A percentile compares a stretch with the other conserved stretches of the same genome.
phyloP scores from a whole-genome alignment of 2,329 filamentous ascomycete species.

The Esteya vermicola region DNA sequence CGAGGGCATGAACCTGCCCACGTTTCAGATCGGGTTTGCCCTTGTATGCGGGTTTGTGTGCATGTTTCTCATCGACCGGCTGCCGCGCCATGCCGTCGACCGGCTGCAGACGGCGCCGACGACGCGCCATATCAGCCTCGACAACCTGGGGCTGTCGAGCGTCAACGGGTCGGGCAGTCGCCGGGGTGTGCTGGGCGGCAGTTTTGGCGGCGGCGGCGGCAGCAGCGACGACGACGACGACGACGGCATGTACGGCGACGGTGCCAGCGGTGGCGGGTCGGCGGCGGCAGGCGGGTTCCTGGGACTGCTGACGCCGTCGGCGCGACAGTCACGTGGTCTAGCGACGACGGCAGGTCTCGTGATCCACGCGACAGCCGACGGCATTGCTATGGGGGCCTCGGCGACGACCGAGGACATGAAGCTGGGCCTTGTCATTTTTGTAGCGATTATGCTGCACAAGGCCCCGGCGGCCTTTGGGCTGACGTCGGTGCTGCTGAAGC shows the following conservation, averaged over 20 bases:
- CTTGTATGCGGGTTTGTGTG: conserved; percentile 80
- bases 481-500: conserved; percentile 78
- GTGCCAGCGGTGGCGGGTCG: no score
- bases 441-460: conserved; percentile 96
- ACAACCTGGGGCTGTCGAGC: conserved; percentile 48
- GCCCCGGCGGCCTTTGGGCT: conserved; percentile 90
- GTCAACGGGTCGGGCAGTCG: no score
- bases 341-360: conserved; percentile 91
- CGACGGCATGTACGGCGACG: no score
- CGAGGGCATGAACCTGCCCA: conserved; percentile 38
- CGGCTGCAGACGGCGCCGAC: conserved; percentile 49
- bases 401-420: conserved; percentile 59
- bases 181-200: no score
- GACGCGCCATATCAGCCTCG: conserved; percentile 76
- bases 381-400: conserved; percentile 88
- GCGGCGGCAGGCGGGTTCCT: conserved; percentile 37
- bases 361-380: conserved; percentile 89
- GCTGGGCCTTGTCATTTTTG: conserved; percentile 80
- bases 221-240: conserved; percentile 27
- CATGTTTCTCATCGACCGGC: conserved; percentile 90
- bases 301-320: conserved; percentile 40
- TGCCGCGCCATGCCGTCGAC: conserved; percentile 60
- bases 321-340: conserved; percentile 46
- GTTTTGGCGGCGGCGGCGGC: conserved; percentile 8
- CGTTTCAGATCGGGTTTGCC: conserved; percentile 72